Percentiles rank a stretch among this genome's conserved stretches.
phyloP scores from a whole-genome alignment of 2,329 filamentous ascomycete genomes.

The Alternaria sp. region DNA sequence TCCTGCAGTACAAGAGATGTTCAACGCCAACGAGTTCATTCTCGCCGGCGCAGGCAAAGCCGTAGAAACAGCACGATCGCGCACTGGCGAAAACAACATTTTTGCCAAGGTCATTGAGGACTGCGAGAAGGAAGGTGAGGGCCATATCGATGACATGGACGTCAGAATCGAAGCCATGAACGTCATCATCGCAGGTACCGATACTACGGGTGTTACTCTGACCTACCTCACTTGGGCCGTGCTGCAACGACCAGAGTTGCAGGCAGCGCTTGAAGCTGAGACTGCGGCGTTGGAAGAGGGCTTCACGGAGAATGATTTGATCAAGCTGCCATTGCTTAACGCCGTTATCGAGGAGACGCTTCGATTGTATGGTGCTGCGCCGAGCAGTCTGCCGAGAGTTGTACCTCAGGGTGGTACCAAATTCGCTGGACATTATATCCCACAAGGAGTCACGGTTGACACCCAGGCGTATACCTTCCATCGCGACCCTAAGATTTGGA shows the following conservation, averaged over 20 bases:
- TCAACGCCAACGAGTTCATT: constrained; percentile 47
- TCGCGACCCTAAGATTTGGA: constrained; percentile 45
- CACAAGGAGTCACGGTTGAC: constrained; percentile 48
- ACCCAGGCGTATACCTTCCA: constrained; percentile 54
- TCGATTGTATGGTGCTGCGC: constrained; percentile 48
- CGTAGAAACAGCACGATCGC: constrained; percentile 40
- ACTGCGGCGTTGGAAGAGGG: constrained; percentile 22
- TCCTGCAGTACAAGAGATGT: constrained; percentile 41
- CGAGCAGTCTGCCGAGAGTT: constrained; percentile 48
- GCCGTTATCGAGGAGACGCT: constrained; percentile 53
- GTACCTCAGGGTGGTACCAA: constrained; percentile 47
- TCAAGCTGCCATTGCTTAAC: constrained; percentile 45
- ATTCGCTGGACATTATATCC: constrained; percentile 48
- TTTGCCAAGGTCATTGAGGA: constrained; percentile 46
- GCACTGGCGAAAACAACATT: constrained; percentile 43
- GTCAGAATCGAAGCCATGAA: constrained; percentile 45
- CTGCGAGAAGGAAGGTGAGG: constrained; percentile 39
- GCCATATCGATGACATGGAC: constrained; percentile 44
- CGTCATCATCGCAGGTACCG: constrained; percentile 47
- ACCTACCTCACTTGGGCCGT: constrained; percentile 49
- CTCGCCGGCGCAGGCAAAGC: constrained; percentile 41
- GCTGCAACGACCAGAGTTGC: constrained; percentile 31
- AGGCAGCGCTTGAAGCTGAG: constrained; percentile 33
- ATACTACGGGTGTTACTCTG: constrained; percentile 46
- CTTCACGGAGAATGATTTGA: constrained; percentile 44